These are phyloP conservation scores for Boletus sp. DNA, from an alignment of 768 basidiomycete genomes.

Conservation along the genomic window DNA sequence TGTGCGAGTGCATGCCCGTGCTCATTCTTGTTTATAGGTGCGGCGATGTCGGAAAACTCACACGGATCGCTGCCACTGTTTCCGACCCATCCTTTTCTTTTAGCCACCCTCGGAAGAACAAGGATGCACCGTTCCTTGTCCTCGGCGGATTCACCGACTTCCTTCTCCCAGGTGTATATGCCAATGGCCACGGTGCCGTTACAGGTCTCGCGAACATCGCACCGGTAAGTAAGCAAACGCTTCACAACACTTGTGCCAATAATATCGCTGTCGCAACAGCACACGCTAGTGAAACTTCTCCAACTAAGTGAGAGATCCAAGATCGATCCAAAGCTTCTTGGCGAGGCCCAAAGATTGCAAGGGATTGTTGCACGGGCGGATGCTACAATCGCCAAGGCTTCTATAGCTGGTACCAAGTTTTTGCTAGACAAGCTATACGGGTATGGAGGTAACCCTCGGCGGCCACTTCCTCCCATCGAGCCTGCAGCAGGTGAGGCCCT, in stretches of 20 bases:
- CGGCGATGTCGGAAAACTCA: slow-evolving; percentile 88
- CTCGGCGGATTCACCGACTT: slow-evolving; percentile 87
- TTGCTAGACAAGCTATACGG: slow-evolving; percentile 71
- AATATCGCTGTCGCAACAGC: slow-evolving; percentile 34
- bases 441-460: slow-evolving; percentile 77
- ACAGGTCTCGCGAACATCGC: slow-evolving; percentile 85
- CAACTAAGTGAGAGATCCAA: slow-evolving; percentile 57
- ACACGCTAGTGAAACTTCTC: slow-evolving; percentile 58
- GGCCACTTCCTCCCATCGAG: slow-evolving; percentile 69
- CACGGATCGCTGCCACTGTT: slow-evolving; percentile 71
- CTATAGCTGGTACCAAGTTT: slow-evolving; percentile 82
- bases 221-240: slow-evolving; percentile 47
- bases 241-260: neutral
- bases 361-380: slow-evolving; percentile 80
- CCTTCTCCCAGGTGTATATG: slow-evolving; percentile 66
- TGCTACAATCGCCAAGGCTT: slow-evolving; percentile 70
- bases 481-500: slow-evolving; percentile 53
- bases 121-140: slow-evolving; percentile 71
- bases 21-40: slow-evolving; percentile 49
- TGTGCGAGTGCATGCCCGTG: neutral
- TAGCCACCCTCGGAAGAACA: slow-evolving; percentile 64
- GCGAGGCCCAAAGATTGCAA: slow-evolving; percentile 72
- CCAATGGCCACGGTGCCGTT: slow-evolving; percentile 83
- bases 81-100: slow-evolving; percentile 53
- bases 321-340: slow-evolving; percentile 52